phyloP scores from a whole-genome alignment of 208 protist species.

The Tritrichomonas foetus region DNA sequence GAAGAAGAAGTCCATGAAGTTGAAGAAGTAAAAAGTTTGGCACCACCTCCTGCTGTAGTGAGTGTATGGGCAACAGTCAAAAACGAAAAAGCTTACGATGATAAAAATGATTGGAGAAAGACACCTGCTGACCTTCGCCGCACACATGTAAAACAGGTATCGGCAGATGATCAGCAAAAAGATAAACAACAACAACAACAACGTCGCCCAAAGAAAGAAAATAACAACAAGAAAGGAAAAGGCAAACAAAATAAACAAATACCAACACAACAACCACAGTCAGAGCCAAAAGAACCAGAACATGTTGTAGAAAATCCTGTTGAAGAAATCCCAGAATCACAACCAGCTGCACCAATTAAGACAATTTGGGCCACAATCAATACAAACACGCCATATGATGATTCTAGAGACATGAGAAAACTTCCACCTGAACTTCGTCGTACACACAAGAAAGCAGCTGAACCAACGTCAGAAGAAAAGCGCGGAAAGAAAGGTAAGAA shows the following conservation, averaged over 20 bases:
- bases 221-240: too few species aligned
- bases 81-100: neutral
- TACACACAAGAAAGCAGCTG: neutral
- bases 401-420: neutral
- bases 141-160: neutral
- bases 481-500: too few species aligned
- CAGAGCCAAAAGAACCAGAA: neutral
- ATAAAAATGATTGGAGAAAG: neutral
- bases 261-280: too few species aligned
- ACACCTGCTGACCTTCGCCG: neutral
- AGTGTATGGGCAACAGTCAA: neutral
- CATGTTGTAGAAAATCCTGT: neutral
- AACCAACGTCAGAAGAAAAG: too few species aligned
- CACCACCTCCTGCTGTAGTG: neutral
- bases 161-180: too few species aligned
- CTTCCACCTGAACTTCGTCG: neutral
- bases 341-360: neutral
- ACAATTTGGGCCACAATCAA: neutral
- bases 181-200: too few species aligned
- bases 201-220: neutral
- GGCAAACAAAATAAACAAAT: too few species aligned
- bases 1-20: too few species aligned
- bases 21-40: neutral
- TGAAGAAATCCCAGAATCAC: neutral
- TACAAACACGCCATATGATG: neutral